Percentiles rank a stretch among this genome's conserved stretches.
Evolutionary conservation across 163 green algal genomes (phyloP).

Genomic region (Dunaliella salina): DNA sequence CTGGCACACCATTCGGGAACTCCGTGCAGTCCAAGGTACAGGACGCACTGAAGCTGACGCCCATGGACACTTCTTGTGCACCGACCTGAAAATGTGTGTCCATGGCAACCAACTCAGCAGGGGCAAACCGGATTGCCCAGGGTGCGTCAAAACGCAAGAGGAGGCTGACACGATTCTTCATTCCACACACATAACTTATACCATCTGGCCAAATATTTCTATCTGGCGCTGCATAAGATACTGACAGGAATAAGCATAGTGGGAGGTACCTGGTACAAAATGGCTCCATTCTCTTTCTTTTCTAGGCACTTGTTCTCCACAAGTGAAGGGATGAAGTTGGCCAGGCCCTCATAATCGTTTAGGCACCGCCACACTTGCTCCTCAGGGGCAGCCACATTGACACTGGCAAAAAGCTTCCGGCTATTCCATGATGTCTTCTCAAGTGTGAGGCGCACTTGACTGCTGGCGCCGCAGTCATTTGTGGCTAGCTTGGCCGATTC

Average conservation of each 20-base stretch:
- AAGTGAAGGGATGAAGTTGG: constrained; percentile 72
- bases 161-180: no score
- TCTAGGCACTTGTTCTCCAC: constrained; percentile 72
- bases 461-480: neutral
- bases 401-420: constrained; percentile 52
- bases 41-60: constrained; percentile 69
- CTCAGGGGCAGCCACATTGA: constrained; percentile 57
- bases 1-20: constrained; percentile 24
- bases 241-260: no score
- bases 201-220: neutral
- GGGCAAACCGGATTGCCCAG: no score
- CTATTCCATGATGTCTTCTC: constrained; percentile 61
- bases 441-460: constrained; percentile 22
- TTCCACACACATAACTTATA: no score
- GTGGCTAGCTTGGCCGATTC: neutral
- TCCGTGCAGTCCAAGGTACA: constrained; percentile 72
- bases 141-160: no score
- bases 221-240: neutral
- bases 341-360: constrained; percentile 70
- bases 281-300: constrained; percentile 33
- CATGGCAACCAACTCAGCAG: no score
- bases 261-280: constrained; percentile 45
- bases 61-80: constrained; percentile 69
- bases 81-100: constrained; percentile 47
- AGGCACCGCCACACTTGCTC: constrained; percentile 58